phyloP scores from a whole-genome alignment of 75 land plant genomes.

The Cupressus sempervirens region DNA sequence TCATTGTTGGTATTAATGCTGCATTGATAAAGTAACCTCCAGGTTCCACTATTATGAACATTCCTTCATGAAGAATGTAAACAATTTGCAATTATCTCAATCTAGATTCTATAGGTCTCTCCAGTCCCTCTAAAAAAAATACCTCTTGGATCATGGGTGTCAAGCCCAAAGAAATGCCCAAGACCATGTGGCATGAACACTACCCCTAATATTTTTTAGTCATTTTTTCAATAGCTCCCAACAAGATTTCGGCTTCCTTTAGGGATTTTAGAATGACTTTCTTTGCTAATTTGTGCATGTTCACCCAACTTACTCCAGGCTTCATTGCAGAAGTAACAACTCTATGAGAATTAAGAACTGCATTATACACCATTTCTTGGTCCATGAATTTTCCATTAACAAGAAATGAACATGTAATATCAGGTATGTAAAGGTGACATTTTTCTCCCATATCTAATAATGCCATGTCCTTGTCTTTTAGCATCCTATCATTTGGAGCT shows the following conservation, averaged over 20 bases:
- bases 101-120: constrained; percentile 78
- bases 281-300: constrained; percentile 94
- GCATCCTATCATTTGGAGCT: too few relatives aligned
- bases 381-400: constrained; percentile 88
- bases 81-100: constrained; percentile 65
- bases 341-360: constrained; percentile 81
- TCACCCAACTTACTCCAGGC: constrained; percentile 92
- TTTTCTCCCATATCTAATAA: too few relatives aligned
- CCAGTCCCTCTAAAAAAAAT: constrained; percentile 67
- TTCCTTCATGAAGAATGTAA: constrained; percentile 70
- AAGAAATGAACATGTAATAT: too few relatives aligned
- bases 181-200: constrained; percentile 99
- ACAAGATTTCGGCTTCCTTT: constrained; percentile 29
- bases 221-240: constrained; percentile 86
- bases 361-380: constrained; percentile 74
- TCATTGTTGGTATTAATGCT: constrained; percentile 62
- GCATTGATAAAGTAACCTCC: constrained; percentile 93
- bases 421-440: too few relatives aligned
- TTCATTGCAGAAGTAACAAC: constrained; percentile 71
- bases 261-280: constrained; percentile 55
- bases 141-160: constrained; percentile 98
- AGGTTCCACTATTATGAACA: constrained; percentile 96
- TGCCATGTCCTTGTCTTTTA: too few relatives aligned
- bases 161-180: constrained; percentile 97
- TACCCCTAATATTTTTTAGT: constrained; percentile 75